A percentile compares a stretch with the other conserved stretches of the same genome.
Conservation (phyloP, 139 green algal genomes). For the Coccomyxa sp. region DNA sequence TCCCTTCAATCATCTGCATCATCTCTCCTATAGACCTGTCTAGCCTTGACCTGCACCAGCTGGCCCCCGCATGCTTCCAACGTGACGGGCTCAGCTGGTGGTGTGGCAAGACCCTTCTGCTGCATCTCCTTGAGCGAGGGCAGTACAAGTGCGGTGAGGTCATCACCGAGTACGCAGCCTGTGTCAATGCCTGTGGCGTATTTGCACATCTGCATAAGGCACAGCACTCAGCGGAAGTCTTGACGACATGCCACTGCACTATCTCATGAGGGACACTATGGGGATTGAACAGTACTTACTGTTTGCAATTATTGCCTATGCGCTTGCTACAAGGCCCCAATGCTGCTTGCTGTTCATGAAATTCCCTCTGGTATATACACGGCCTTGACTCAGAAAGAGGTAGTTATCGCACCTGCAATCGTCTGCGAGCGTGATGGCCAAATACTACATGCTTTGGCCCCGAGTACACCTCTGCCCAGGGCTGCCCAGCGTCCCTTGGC, state of each 20-base stretch:
- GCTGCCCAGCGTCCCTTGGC: not conserved
- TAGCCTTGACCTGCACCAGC: no score
- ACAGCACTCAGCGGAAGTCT: not conserved
- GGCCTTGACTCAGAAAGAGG: not conserved
- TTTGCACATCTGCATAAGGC: not conserved
- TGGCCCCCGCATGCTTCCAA: not conserved
- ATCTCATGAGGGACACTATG: not conserved
- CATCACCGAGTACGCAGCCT: constrained; percentile 64
- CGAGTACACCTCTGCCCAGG: constrained; percentile 40
- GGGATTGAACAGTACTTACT: not conserved
- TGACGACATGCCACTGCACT: not conserved
- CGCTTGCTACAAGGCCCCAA: not conserved
- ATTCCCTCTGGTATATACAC: not conserved
- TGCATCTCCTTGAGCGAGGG: constrained; percentile 30
- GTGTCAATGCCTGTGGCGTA: constrained; percentile 71
- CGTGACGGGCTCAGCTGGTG: not conserved
- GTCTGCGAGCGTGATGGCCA: constrained; percentile 56
- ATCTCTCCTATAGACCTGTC: no score
- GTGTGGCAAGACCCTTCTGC: not conserved
- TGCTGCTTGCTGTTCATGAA: not conserved
- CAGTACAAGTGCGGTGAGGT: constrained; percentile 64
- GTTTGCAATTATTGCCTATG: not conserved
- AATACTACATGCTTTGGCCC: constrained; percentile 65
- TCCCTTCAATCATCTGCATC: no score
- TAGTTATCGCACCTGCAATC: constrained; percentile 39